A percentile compares a stretch with the other conserved stretches of the same genome.
Conservation (phyloP, 1,284 basidiomycete genomes). For the Trichosporon asahii region DNA sequence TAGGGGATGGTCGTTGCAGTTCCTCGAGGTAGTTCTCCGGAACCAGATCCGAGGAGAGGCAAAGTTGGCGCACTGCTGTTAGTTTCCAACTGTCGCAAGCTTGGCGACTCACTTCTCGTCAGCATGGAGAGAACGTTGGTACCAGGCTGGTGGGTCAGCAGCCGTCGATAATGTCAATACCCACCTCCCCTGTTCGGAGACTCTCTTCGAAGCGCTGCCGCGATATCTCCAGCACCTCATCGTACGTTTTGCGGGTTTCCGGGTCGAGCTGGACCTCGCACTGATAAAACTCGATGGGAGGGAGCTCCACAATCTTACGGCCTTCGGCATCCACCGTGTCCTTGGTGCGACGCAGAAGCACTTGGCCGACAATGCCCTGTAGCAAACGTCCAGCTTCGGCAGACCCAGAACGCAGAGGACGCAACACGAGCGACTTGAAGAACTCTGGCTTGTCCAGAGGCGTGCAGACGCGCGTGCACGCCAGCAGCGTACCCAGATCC, state of each 20-base stretch:
- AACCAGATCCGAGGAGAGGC: conserved; percentile 72
- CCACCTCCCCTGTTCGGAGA: conserved; percentile 51
- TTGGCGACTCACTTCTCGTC: conserved; percentile 57
- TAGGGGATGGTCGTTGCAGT: conserved; percentile 52
- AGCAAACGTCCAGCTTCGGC: conserved; percentile 65
- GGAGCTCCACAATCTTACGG: conserved; percentile 67
- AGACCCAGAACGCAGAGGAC: conserved; percentile 67
- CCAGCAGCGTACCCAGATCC: conserved; percentile 77
- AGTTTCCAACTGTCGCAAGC: conserved; percentile 9
- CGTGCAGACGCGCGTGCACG: conserved; percentile 72
- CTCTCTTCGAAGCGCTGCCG: conserved; percentile 62
- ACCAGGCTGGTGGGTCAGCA: conserved; percentile 44
- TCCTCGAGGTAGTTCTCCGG: conserved; percentile 72
- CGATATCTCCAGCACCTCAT: conserved; percentile 66
- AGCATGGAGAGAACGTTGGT: conserved; percentile 71
- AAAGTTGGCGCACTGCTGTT: conserved; percentile 68
- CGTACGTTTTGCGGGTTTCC: conserved; percentile 68
- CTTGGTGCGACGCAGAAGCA: conserved; percentile 80
- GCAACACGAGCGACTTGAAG: conserved; percentile 69
- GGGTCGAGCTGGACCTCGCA: conserved; percentile 62
- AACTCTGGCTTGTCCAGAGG: conserved; percentile 76
- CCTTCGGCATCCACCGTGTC: conserved; percentile 78
- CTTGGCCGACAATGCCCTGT: conserved; percentile 78
- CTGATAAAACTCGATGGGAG: conserved; percentile 59
- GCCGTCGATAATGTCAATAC: not conserved